Evolutionary conservation across 139 green algal genomes (phyloP), one percentile per base, ranked within the genome.

Genomic region (Chlamydomonas sp.): DNA sequence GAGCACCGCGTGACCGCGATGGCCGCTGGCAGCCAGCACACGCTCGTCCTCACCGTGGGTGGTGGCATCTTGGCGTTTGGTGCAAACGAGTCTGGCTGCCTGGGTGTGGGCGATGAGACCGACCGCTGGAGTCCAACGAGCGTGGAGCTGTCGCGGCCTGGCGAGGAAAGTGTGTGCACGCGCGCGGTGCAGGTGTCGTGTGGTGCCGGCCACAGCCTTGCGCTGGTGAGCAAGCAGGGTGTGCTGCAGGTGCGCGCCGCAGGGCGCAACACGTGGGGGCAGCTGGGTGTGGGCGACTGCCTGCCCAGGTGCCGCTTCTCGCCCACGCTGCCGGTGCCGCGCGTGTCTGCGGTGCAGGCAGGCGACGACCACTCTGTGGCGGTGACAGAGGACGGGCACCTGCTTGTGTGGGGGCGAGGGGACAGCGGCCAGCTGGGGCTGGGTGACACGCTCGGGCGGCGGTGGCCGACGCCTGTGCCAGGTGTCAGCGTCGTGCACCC

Each of bases 361-460:
- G 90, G 90, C 8, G 84, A 91, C 33, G 74, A 86, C 50, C 84
- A 90, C 78, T 82, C 74, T 24, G 82, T 65, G 2, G 89, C 87
- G 1, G 77, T 95, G 2, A 73, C 74, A n/a, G 4, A 62, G 2
- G 47, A 50, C 48, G 84, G 86, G 3, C 39, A 75, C 5, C 63
- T 96, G 16, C 92, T 83, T 60, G 26, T 88, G 30, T 96, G 90
- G 90, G 90, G 90, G 60, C 76, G 87, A 62, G 85, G 78, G 13
- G 88, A 94, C 75, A 84, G 75, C 48, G 84, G 85, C 3, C 88
- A 94, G 78, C 84, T 96, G 39, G 90, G 90, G 28, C 65, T 85
- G 35, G 82, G 82, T 2, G 79, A 94, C 70, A 69, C 79, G 48
- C 74, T 71, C 20, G 81, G 47, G 54, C 75, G 74, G 3, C 87